A percentile compares a stretch with the other conserved stretches of the same genome.
Conservation (phyloP, 768 basidiomycete genomes). For the Botryobasidium botryosum region DNA sequence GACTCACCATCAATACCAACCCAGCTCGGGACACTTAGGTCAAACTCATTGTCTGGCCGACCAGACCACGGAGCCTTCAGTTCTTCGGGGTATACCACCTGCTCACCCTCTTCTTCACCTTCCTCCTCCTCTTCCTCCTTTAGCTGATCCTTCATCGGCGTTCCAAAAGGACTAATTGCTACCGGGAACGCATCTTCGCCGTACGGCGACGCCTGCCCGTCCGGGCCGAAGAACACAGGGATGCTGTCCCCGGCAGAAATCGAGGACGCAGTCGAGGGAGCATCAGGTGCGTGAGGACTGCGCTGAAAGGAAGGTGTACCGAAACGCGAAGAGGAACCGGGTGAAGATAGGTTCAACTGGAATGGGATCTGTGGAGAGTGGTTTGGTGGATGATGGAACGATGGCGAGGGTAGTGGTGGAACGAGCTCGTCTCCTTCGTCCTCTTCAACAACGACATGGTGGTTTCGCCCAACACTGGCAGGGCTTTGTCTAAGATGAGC, state of each 20-base stretch:
- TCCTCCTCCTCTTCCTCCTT: constrained; percentile 6
- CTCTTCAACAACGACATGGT: neutral
- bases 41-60: neutral
- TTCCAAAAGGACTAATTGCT: constrained; percentile 47
- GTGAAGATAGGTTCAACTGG: no score
- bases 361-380: neutral
- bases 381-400: neutral
- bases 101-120: constrained; percentile 48
- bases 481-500: neutral
- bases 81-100: constrained; percentile 30
- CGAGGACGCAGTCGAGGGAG: constrained; percentile 32
- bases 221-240: constrained; percentile 31
- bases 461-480: neutral
- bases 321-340: neutral
- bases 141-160: constrained; percentile 40
- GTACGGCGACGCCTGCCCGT: constrained; percentile 28
- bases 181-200: constrained; percentile 40
- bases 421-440: neutral
- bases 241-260: constrained; percentile 24
- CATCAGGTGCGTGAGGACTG: constrained; percentile 34
- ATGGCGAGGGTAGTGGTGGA: neutral
- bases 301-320: constrained; percentile 18
- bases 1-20: constrained; percentile 51
- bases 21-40: constrained; percentile 37
- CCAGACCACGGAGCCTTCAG: constrained; percentile 20